Conservation (phyloP, 805 yeast genomes). For the Ogataea thermomethanolica region DNA sequence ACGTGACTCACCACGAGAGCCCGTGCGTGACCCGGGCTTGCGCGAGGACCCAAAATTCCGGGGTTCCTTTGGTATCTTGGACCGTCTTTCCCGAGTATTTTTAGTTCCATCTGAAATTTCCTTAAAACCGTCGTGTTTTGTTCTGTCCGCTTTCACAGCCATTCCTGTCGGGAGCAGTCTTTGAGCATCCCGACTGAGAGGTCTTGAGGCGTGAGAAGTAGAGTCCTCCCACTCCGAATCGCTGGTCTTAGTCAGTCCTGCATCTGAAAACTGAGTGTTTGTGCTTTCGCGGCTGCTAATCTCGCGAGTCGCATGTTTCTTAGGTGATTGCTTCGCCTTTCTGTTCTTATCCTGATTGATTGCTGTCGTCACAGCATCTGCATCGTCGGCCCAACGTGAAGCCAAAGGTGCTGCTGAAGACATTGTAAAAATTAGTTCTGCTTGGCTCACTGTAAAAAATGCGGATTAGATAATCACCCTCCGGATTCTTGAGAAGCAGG, state of each 20-base stretch:
- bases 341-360: slow-evolving; percentile 17
- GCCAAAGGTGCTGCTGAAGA: slow-evolving; percentile 16
- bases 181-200: slow-evolving; percentile 17
- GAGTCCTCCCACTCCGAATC: slow-evolving; percentile 11
- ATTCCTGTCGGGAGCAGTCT: slow-evolving; percentile 15
- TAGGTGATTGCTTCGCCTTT: background rate
- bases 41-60: no score
- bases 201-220: slow-evolving; percentile 4
- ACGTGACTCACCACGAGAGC: no score
- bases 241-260: slow-evolving; percentile 1
- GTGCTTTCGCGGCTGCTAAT: slow-evolving; percentile 4
- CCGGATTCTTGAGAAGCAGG: background rate
- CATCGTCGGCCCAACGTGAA: slow-evolving; percentile 35
- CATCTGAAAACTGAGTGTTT: slow-evolving; percentile 6
- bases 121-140: background rate
- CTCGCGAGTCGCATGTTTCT: background rate
- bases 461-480: slow-evolving; percentile 13
- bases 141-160: background rate
- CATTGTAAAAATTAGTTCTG: slow-evolving; percentile 1
- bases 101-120: background rate
- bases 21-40: no score
- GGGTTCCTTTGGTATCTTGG: background rate
- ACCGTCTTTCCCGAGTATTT: background rate
- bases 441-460: background rate
- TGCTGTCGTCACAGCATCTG: slow-evolving; percentile 23